Conservation (phyloP, 75 land plant species). For the Larix kaempferi region DNA sequence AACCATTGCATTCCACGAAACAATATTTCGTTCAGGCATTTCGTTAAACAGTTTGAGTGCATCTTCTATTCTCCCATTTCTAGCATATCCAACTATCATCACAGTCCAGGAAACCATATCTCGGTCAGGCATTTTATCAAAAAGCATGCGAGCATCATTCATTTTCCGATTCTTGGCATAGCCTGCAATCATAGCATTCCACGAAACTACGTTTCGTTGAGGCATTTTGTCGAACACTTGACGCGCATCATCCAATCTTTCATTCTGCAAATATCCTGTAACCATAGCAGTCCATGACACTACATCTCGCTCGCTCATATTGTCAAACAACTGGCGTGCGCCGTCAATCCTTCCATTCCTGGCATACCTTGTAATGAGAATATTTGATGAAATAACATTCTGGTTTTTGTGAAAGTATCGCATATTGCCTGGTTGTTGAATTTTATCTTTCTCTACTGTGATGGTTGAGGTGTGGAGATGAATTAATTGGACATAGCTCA, state of each 20-base stretch:
- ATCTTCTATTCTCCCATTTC: constrained; percentile 14
- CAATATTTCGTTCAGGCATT: constrained; percentile 36
- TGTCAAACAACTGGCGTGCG: constrained; percentile 11
- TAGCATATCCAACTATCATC: constrained; percentile 31
- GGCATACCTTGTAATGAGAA: constrained; percentile 3
- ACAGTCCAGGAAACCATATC: constrained; percentile 43
- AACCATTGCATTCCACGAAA: constrained; percentile 54
- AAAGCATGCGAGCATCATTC: not conserved
- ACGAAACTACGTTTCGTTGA: constrained; percentile 7
- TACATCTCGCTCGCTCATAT: not conserved
- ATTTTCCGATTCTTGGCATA: constrained; percentile 11
- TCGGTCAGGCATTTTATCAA: constrained; percentile 9
- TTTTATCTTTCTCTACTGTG: too few species aligned
- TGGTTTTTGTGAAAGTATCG: too few species aligned
- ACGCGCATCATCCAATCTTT: not conserved
- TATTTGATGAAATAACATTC: too few species aligned
- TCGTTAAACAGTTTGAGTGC: constrained; percentile 35
- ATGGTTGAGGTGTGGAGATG: too few species aligned
- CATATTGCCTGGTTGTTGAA: too few species aligned
- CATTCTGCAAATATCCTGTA: not conserved
- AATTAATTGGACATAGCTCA: too few species aligned
- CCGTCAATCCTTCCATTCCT: not conserved
- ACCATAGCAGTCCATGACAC: constrained; percentile 11
- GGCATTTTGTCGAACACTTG: constrained; percentile 11
- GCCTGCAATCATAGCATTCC: constrained; percentile 28